Percentiles rank a stretch among this genome's conserved stretches.
phyloP scores from a whole-genome alignment of 2,329 filamentous ascomycete species.

The Orbilia quercus region DNA sequence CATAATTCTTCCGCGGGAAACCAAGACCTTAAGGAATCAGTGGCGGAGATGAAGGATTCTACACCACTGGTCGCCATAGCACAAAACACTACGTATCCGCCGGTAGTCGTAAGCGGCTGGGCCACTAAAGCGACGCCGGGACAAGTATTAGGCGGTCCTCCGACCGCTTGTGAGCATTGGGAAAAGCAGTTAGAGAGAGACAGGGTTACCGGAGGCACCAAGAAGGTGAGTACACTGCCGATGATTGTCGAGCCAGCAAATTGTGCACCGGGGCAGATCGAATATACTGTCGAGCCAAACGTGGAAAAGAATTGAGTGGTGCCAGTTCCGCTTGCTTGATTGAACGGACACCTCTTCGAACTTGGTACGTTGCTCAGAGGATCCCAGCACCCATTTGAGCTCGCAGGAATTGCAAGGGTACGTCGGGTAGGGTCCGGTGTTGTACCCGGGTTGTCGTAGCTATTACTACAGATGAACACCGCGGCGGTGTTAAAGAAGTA shows the following conservation, averaged over 20 bases:
- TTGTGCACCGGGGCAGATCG: background rate
- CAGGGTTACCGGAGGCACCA: background rate
- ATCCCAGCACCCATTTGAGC: background rate
- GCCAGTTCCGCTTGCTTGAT: background rate
- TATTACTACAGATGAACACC: constrained; percentile 27
- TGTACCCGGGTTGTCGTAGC: background rate
- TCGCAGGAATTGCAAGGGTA: background rate
- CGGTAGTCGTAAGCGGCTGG: background rate
- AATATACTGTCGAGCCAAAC: background rate
- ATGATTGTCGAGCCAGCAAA: background rate
- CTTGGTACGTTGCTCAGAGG: background rate
- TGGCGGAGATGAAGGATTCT: too few relatives aligned
- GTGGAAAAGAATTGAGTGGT: background rate
- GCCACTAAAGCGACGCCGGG: background rate
- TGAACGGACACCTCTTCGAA: background rate
- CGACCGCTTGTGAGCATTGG: background rate
- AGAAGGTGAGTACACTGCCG: background rate
- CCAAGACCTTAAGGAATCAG: background rate
- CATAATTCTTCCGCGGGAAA: background rate
- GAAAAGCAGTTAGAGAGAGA: background rate
- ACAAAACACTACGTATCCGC: constrained; percentile 5
- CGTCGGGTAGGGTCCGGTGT: constrained; percentile 3
- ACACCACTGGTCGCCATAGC: background rate
- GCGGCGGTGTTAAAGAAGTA: too few relatives aligned
- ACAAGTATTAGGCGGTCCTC: background rate